Base-by-base conservation (phyloP, 2,329 filamentous ascomycete species). In the Aureobasidium musti region DNA sequence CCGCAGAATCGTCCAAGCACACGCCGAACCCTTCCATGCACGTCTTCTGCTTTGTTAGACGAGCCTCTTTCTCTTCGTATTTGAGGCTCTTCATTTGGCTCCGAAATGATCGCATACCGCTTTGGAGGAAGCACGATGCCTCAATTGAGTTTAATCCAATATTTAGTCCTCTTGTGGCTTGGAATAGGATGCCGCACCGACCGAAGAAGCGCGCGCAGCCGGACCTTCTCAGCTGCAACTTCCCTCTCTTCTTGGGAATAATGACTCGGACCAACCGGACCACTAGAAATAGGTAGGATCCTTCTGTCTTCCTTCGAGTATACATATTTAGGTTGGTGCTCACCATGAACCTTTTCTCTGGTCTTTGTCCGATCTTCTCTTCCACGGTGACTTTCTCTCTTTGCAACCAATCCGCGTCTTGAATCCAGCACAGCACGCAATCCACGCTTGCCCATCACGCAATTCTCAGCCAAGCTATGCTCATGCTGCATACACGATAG, bases 391-490 rank as follows among this genome's bases (percentile, higher is more conserved):
- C 28, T 21, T 47, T 49, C 26, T 35, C 13, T 49, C 56, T 35
- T 23, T 35, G 14, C 23, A n/a, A 21, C 57, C 41, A 49, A 49
- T 61, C 57, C 39, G 53, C 53, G 35, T 43, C 23, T 35, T n/a
- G 26, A 30, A n/a, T 30, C 4, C 35, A 26, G 1, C 53, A 41
- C 30, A 61, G 57, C 57, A 61, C 57, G 57, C 57, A 61, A 61
- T 61, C 57, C 41, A 47, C 54, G 39, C 53, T 56, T 56, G 53
- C 28, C 6, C 26, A 61, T 61, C 57, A 61, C 57, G 57, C 57
- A 49, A 61, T 61, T 45, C 33, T 43, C 28, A n/a, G 57, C 57
- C 57, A 49, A 60, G 56, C 33, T 39, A 23, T 39, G 19, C 56
- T 57, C 54, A 57, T 57, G 7, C 54, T 41, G 37, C 54, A 57